These are phyloP conservation scores for Hevea brasiliensis DNA, from an alignment of 345 rosid species.

Conservation along the genomic window DNA sequence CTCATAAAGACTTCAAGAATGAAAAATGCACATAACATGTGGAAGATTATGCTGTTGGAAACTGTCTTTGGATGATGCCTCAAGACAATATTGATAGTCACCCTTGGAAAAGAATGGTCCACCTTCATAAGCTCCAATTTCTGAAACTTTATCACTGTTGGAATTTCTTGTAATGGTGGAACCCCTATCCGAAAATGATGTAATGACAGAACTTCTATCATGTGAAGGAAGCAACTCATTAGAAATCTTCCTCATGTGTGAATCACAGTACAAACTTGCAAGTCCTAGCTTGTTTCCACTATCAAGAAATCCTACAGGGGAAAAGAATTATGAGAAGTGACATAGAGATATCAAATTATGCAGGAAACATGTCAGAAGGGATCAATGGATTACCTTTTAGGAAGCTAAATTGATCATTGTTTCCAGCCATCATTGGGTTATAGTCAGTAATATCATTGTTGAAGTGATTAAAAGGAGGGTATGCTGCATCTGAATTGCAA, in stretches of 20 bases:
- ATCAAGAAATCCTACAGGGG: slow-evolving; percentile 6
- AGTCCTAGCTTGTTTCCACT: slow-evolving; percentile 2
- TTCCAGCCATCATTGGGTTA: slow-evolving; percentile 2
- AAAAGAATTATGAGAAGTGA: neutral
- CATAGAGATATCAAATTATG: neutral
- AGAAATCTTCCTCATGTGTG: slow-evolving; percentile 12
- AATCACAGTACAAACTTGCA: slow-evolving; percentile 9
- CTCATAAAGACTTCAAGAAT: neutral
- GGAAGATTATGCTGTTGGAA: slow-evolving; percentile 7
- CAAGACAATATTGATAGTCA: slow-evolving; percentile 10
- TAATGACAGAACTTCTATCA: slow-evolving; percentile 19
- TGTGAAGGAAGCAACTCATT: slow-evolving; percentile 18
- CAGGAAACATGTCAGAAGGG: neutral
- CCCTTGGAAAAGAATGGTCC: slow-evolving; percentile 14
- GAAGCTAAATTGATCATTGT: slow-evolving; percentile 11
- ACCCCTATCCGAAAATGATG: slow-evolving; percentile 21
- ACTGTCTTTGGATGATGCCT: slow-evolving; percentile 19
- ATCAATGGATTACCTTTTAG: slow-evolving; percentile 7
- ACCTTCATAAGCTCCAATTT: slow-evolving; percentile 22
- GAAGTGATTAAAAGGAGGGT: neutral
- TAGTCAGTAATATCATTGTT: neutral
- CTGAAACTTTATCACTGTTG: slow-evolving; percentile 11
- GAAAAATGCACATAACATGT: slow-evolving; percentile 7
- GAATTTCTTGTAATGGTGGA: slow-evolving; percentile 24
- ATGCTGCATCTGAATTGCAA: neutral